These are phyloP conservation scores for Balakata baccata DNA, from an alignment of 345 rosid genomes.

Conservation along the genomic window DNA sequence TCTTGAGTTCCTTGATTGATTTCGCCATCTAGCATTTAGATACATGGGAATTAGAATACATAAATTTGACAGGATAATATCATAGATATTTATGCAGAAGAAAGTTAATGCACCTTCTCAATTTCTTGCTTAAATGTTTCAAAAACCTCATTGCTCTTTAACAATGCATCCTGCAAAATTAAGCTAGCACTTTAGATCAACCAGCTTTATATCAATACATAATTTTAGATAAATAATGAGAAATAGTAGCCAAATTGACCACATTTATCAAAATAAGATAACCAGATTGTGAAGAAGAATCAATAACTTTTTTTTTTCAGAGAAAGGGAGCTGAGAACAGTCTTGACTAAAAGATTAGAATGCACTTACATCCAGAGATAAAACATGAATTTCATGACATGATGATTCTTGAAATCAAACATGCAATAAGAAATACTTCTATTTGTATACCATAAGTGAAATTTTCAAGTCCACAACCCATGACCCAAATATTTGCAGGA, in stretches of 20 bases:
- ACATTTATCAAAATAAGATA: not conserved
- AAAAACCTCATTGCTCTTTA: conserved; percentile 90
- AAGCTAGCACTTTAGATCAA: not conserved
- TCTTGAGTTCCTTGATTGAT: conserved; percentile 78
- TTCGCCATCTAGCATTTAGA: conserved; percentile 63
- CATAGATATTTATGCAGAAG: not conserved
- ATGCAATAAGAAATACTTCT: not conserved
- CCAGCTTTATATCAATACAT: not conserved
- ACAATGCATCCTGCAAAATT: conserved; percentile 76
- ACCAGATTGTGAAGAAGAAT: not conserved
- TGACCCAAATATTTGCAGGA: not conserved
- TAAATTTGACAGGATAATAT: not conserved
- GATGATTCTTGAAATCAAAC: not conserved
- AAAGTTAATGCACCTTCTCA: conserved; percentile 55
- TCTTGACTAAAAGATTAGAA: not conserved
- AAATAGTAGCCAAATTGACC: not conserved
- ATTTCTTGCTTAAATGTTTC: conserved; percentile 93
- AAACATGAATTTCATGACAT: not conserved
- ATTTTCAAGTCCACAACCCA: not conserved
- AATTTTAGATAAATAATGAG: not conserved
- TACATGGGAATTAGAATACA: not conserved
- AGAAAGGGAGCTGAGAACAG: not conserved
- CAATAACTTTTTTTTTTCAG: not conserved
- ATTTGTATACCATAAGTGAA: not conserved
- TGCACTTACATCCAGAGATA: not conserved